A percentile compares a stretch with the other conserved stretches of the same genome.
phyloP scores from a whole-genome alignment of 176 grass and related monocot genomes.

The Elaeis guineensis region DNA sequence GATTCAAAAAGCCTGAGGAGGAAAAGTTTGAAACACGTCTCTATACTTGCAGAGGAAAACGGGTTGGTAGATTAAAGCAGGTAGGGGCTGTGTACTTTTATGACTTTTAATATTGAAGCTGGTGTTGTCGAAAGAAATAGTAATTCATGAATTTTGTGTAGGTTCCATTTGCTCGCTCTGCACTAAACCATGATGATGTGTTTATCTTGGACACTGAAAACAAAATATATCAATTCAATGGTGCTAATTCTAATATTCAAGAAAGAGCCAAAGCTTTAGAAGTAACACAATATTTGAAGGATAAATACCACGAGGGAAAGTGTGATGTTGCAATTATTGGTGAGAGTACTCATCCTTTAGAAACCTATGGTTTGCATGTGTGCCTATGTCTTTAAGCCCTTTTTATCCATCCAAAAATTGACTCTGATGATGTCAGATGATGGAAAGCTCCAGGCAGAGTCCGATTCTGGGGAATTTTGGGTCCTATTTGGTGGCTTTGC shows the following conservation, averaged over 20 bases:
- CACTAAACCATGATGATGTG: slow-evolving; percentile 91
- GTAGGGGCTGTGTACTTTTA: slow-evolving; percentile 1
- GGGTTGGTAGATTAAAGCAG: background rate
- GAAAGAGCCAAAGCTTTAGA: slow-evolving; percentile 95
- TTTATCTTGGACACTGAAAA: slow-evolving; percentile 87
- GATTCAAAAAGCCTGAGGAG: slow-evolving; percentile 8
- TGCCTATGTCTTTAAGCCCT: background rate
- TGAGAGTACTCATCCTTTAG: slow-evolving; percentile 19
- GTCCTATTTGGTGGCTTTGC: slow-evolving; percentile 93
- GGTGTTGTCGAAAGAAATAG: background rate
- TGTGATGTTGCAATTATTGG: slow-evolving; percentile 92
- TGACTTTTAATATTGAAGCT: slow-evolving; percentile 3
- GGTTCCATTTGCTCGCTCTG: slow-evolving; percentile 94
- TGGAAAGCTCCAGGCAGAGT: slow-evolving; percentile 81
- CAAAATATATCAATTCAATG: slow-evolving; percentile 97
- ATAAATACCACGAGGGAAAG: slow-evolving; percentile 73
- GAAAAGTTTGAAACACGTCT: slow-evolving; percentile 2
- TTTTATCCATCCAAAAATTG: slow-evolving; percentile 17
- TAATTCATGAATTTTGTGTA: slow-evolving; percentile 26
- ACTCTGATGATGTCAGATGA: slow-evolving; percentile 51
- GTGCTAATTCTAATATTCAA: slow-evolving; percentile 96
- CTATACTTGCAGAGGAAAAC: slow-evolving; percentile 5
- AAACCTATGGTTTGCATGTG: slow-evolving; percentile 6
- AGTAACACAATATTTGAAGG: slow-evolving; percentile 92
- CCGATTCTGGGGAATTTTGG: slow-evolving; percentile 98